Base-by-base conservation (phyloP, 2,329 filamentous ascomycete species). In the Pseudogymnoascus sp. region DNA sequence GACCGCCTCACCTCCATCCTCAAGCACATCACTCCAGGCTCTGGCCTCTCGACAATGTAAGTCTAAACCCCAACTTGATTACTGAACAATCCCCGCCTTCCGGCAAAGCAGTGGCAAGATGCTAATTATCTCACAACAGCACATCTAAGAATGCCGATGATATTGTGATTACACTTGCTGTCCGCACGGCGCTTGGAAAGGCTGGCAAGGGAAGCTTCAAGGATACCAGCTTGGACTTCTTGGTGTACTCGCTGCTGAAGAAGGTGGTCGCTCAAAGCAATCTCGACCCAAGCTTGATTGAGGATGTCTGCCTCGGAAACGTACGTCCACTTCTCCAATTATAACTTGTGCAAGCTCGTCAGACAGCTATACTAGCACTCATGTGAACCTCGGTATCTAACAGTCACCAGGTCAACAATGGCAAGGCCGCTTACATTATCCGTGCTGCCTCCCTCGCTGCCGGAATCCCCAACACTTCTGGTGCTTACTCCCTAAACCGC, bases 121-220 rank as follows among this genome's bases (percentile, higher is more conserved):
- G 65, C 68, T 70, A 28, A 62, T 60, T 52, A 63, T 22, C 33
- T 14, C 58, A 45, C 64, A 42, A 63, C 69, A 96, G 92, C 72
- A 92, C 90, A 63, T 86, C 90, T 69, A 92, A 97, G 81, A 95
- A 96, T 76, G 85, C 92, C 69, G 93, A 97, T 75, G 94, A 99
- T 80, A 83, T 99, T 62, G 94, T 99, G 74, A 96, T 97, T 73
- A 99, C 94, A 6, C 85, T 95, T 63, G 93, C 93, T 28, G 81
- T 92, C 71, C 90, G 94, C 62, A 97, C 93, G 28, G 92, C 94
- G 0, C 83, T 99, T 66, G 83, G 88, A 73, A 97, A 97, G 80
- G 92, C 84, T 60, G 83, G 82, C 75, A 97, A 96, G 82, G 93
- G 94, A 67, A 91, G 92, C 42, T 89, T 99, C 81, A 97, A 97